Conservation (phyloP, 495 filamentous ascomycete species). For the Neurospora sublineolata region DNA sequence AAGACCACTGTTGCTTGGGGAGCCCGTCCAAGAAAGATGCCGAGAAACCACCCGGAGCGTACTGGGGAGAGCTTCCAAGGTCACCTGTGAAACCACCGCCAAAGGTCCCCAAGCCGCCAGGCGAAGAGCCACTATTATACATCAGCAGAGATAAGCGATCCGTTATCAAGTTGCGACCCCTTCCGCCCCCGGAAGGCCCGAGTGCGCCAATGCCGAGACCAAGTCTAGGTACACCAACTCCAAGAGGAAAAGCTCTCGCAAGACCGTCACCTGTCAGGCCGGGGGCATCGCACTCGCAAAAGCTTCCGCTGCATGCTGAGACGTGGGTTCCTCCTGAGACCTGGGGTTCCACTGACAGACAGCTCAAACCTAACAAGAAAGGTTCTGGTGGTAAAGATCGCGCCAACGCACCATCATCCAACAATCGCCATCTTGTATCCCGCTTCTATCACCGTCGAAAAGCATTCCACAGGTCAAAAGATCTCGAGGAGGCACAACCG, state of each 20-base stretch:
- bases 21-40: conserved; percentile 7
- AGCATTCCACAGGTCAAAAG: conserved; percentile 21
- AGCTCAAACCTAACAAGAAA: not conserved
- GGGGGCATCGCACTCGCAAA: not conserved
- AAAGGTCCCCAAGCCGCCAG: not conserved
- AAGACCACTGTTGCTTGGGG: conserved; percentile 7
- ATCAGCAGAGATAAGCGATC: not conserved
- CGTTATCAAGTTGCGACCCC: conserved; percentile 4
- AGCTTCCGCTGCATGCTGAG: not conserved
- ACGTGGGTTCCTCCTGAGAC: not conserved
- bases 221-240: not conserved
- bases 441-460: conserved; percentile 27
- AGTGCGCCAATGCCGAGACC: not conserved
- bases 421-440: conserved; percentile 8
- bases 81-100: conserved; percentile 4
- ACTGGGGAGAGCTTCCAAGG: conserved; percentile 4
- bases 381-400: not conserved
- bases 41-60: conserved; percentile 2
- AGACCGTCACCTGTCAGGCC: not conserved
- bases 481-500: conserved; percentile 26
- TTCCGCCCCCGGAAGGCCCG: conserved; percentile 1
- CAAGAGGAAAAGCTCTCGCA: not conserved
- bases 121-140: not conserved
- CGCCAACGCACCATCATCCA: not conserved
- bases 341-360: not conserved